Conservation (phyloP, 75 land plant genomes). For the Picea glauca region DNA sequence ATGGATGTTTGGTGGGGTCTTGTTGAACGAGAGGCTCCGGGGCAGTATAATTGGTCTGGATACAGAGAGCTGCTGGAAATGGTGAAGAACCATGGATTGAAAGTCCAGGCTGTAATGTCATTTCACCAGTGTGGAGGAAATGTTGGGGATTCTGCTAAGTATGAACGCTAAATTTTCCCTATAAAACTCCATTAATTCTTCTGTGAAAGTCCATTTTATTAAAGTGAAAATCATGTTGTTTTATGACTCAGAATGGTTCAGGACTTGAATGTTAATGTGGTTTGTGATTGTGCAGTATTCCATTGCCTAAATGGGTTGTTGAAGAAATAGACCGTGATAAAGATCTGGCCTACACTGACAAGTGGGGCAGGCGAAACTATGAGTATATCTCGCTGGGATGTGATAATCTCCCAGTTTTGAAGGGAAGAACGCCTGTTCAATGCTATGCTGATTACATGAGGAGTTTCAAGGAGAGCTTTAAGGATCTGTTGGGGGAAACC, state of each 20-base stretch:
- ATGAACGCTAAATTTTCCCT: neutral
- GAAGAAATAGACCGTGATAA: conserved; percentile 71
- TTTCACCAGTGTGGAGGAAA: conserved; percentile 95
- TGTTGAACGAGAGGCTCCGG: conserved; percentile 74
- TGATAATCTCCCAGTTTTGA: conserved; percentile 72
- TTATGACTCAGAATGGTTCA: neutral
- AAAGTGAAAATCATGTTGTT: neutral
- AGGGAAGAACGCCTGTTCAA: conserved; percentile 83
- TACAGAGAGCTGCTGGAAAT: conserved; percentile 77
- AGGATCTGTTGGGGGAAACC: conserved; percentile 63
- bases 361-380: conserved; percentile 73
- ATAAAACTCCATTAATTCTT: no score
- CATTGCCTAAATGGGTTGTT: conserved; percentile 74
- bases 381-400: conserved; percentile 89
- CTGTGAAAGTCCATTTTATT: no score
- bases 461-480: conserved; percentile 70
- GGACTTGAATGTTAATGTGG: neutral
- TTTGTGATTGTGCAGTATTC: conserved; percentile 49
- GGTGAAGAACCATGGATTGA: conserved; percentile 73
- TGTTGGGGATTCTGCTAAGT: conserved; percentile 79
- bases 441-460: conserved; percentile 93
- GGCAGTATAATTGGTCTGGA: conserved; percentile 76
- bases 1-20: conserved; percentile 98
- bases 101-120: conserved; percentile 94
- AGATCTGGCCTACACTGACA: conserved; percentile 79